Evolutionary conservation across 345 rosid species (phyloP), one percentile per base, ranked within the genome.

Genomic region (Bruguiera gymnorhiza): DNA sequence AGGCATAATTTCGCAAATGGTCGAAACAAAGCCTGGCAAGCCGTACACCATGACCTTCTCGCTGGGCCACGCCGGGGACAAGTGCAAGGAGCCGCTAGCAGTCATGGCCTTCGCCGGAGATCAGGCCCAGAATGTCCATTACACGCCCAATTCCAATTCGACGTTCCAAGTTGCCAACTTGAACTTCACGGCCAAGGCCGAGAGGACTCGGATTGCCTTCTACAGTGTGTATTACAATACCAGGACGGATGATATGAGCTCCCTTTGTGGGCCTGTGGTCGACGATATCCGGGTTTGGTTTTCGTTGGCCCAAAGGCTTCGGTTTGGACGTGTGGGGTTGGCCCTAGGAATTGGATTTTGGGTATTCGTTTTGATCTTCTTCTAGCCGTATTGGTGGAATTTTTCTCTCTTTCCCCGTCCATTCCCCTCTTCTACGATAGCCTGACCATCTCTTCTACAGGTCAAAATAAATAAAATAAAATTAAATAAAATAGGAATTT

Each of bases 1-100:
- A 84, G 99, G 99, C 24, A 92, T 95, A 63, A 87, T 95, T 26
- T 88, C 99, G 0, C 99, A 92, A 61, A 92, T 90, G 96, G 97
- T 95, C 0, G 93, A 89, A 70, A 92, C 98, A 43, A 81, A 75
- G 46, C 70, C 88, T 0, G 66, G 86, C 65, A 84, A 82, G 62
- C 79, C 80, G 0, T 95, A 95, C 79, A 69, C 34, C 6, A 29
- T 95, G 76, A 74, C 87, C 18, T 95, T 95, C 73, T 74, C 96
- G 0, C 64, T 95, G 32, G 99, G 99, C 16, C 96, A 95, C 2
- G 99, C 97, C 0, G 80, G 79, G 32, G 99, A 95, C 76, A 88
- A 87, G 62, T 95, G 99, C 86, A 95, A 88, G 83, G 81, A 87
- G 19, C 99, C 98, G 0, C 79, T 95, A 4, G 99, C 91, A 2